Evolutionary conservation across 2,329 filamentous ascomycete species (phyloP).

Genomic region (Phaeoacremonium minimum): DNA sequence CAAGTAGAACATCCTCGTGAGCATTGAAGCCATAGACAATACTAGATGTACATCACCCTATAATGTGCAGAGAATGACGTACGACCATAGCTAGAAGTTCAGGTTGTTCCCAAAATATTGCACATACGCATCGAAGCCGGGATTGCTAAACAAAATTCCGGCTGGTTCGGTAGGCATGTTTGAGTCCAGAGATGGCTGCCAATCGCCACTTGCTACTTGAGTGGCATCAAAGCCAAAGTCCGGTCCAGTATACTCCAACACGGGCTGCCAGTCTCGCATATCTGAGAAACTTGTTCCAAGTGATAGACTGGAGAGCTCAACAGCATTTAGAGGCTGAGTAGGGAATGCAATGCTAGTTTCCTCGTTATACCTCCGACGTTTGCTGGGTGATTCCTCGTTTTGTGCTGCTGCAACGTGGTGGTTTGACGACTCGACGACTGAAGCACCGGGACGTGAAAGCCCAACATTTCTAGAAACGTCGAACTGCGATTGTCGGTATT

Average conservation of each 20-base stretch:
- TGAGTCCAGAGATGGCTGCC: background rate
- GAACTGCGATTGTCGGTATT: too few species aligned
- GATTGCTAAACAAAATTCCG: slow-evolving; percentile 1
- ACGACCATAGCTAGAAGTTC: slow-evolving; percentile 2
- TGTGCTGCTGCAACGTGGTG: too few species aligned
- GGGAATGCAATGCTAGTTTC: background rate
- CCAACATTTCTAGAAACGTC: too few species aligned
- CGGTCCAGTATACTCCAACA: slow-evolving; percentile 3
- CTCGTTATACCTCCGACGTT: background rate
- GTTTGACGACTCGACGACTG: too few species aligned
- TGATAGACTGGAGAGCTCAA: background rate
- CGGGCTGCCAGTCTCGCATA: slow-evolving; percentile 3
- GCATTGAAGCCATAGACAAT: too few species aligned
- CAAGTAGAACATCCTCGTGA: too few species aligned
- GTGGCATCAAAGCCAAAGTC: slow-evolving; percentile 4
- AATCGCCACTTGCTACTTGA: background rate
- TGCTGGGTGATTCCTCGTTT: too few species aligned
- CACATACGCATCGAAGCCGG: slow-evolving; percentile 3
- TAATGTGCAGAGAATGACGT: too few species aligned
- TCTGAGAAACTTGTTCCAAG: background rate
- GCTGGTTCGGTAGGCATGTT: background rate
- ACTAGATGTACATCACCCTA: too few species aligned
- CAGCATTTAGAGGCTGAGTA: background rate
- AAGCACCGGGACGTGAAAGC: too few species aligned
- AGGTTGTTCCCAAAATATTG: slow-evolving; percentile 3